Base-by-base conservation (phyloP, 441 rosid species). In the Pelargonium myrrhifolium region DNA sequence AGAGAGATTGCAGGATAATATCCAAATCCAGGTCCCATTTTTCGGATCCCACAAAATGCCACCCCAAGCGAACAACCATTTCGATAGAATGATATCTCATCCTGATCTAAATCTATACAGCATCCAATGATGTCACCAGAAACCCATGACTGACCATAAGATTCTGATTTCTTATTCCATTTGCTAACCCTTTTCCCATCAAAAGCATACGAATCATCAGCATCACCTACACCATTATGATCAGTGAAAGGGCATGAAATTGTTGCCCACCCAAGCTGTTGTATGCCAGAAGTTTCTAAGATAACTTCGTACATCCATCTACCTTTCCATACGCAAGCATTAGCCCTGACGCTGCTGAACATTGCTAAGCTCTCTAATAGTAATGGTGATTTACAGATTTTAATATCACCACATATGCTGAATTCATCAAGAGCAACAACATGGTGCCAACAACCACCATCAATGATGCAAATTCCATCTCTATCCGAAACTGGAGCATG, bases 231-330 rank as follows among this genome's bases (percentile, higher is more conserved):
- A 64, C 99, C 99, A 69, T 87, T 82, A 79, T 82, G 96, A 53
- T 94, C 96, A 42, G 94, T 92, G 75, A 94, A 94, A 40, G 91
- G 94, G 75, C 98, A 94, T 42, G 88, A 78, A 66, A 80, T 78
- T 22, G 96, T 92, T 10, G 98, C 98, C 99, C 99, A 94, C 31
- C 99, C 99, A 71, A 94, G 89, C 75, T 88, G 96, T 56, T 88
- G 97, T 65, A 92, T 81, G 53, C 98, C 98, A 11, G 92, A 87
- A 75, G 98, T 92, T 81, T 89, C 99, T 60, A 94, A 83, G 55
- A 80, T 74, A 18, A 88, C 96, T 86, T 94, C 99, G 76, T 92
- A 94, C 99, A 94, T 92, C 98, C 99, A 94, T 82, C 87, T 92
- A 15, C 99, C 93, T 82, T 83, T 85, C 99, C 99, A 94, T 69